These are phyloP conservation scores for Bacidia gigantensis DNA, from an alignment of 495 filamentous ascomycete species.

Conservation along the genomic window DNA sequence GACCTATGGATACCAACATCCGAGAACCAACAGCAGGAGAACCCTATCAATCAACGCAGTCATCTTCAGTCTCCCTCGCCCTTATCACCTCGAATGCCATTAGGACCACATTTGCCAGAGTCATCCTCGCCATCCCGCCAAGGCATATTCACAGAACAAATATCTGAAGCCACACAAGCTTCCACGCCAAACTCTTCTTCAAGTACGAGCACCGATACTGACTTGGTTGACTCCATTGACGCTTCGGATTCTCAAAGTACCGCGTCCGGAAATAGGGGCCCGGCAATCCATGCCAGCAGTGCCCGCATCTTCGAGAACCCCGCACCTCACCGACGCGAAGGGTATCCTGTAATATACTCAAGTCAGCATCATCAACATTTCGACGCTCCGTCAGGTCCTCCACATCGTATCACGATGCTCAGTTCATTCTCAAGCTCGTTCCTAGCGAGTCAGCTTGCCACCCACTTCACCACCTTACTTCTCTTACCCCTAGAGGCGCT, in stretches of 20 bases:
- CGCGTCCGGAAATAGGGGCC: too few species aligned
- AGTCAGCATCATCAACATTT: too few species aligned
- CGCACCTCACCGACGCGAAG: too few species aligned
- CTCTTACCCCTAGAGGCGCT: conserved; percentile 36
- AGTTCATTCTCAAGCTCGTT: conserved; percentile 34
- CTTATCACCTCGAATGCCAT: neutral
- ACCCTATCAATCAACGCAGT: neutral
- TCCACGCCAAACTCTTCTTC: neutral
- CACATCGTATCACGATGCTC: conserved; percentile 39
- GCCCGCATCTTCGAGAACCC: too few species aligned
- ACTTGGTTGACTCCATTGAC: too few species aligned
- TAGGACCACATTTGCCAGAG: neutral
- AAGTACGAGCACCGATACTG: conserved; percentile 2
- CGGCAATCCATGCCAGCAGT: too few species aligned
- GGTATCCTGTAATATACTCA: too few species aligned
- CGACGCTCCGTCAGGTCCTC: too few species aligned
- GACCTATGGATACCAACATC: neutral
- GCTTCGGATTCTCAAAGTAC: too few species aligned
- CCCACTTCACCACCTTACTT: conserved; percentile 28
- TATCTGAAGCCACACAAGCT: neutral
- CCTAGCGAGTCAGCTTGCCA: conserved; percentile 31
- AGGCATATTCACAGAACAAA: neutral
- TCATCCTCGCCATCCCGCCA: neutral
- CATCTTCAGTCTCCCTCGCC: neutral
- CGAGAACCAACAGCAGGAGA: neutral